Evolutionary conservation across 441 rosid species (phyloP), one percentile per base, ranked within the genome.

Genomic region (Euphorbia corollata): DNA sequence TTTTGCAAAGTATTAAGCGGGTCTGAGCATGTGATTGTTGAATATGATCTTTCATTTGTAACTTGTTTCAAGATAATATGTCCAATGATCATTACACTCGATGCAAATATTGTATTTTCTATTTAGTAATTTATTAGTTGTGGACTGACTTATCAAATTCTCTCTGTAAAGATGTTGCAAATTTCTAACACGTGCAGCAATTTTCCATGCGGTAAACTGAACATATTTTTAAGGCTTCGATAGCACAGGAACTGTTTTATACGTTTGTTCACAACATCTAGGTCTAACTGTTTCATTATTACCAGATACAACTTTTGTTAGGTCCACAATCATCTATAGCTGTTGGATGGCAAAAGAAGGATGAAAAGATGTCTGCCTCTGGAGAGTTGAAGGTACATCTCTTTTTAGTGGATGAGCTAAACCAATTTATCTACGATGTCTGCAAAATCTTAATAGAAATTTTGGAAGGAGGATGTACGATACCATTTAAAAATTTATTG

Each of bases 341-440:
- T 65, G 90, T 88, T 56, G 97, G 99, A 67, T 95, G 96, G 97
- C 83, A 75, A 71, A 90, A 83, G 83, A 88, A 81, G 83, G 91
- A 87, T 18, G 80, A 84, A 78, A 85, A 81, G 70, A 84, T 78
- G 77, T 76, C 96, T 79, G 96, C 91, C 76, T 75, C 73, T 65
- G 95, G 91, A 78, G 91, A 85, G 60, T 66, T 90, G 79, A 88
- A 82, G 89, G 96, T 94, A 77, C 61, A 66, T 71, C 24, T 60
- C n/a, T 70, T 57, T 61, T 65, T 63, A 53, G 56, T 22, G 47
- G 73, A 66, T 69, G 30, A 53, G 63, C 32, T 24, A 53, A 45
- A 19, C 12, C 20, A 22, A 16, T 24, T 38, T 12, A 24, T 16
- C 45, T 30, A 11, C 5, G 22, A 68, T 48, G 50, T 59, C 62